Conservation (phyloP, 1,284 basidiomycete species). For the Farysia itapuensis region DNA sequence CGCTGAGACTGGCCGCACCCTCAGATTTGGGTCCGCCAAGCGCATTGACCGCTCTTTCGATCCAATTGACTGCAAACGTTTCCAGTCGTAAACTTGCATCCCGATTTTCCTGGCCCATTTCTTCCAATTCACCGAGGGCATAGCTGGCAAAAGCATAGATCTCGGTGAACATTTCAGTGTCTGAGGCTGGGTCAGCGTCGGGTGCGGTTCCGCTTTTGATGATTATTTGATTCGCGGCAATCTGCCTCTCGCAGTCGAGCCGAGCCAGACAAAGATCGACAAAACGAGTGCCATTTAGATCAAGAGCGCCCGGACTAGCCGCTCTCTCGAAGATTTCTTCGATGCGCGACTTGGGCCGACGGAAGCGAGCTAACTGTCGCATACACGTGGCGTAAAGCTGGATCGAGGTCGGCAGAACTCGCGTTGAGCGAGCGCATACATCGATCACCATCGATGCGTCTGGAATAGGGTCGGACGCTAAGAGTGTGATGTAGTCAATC, state of each 20-base stretch:
- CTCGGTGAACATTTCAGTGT: constrained; percentile 50
- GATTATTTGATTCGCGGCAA: constrained; percentile 25
- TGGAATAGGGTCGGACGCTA: constrained; percentile 6
- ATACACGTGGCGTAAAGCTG: constrained; percentile 40
- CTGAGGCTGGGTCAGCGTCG: constrained; percentile 25
- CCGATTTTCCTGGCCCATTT: constrained; percentile 7
- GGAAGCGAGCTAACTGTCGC: constrained; percentile 32
- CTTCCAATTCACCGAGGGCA: constrained; percentile 19
- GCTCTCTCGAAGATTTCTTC: constrained; percentile 36
- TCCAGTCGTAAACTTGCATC: constrained; percentile 31
- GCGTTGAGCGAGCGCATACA: constrained; percentile 26
- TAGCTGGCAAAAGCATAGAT: constrained; percentile 46
- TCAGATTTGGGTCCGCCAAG: constrained; percentile 34
- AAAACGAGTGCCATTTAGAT: constrained; percentile 15
- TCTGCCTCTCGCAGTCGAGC: constrained; percentile 52
- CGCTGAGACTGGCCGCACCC: constrained; percentile 30
- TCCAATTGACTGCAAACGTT: constrained; percentile 45
- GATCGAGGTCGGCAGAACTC: constrained; percentile 34
- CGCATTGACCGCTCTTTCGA: constrained; percentile 30
- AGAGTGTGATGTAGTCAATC: constrained; percentile 42
- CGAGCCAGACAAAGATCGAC: constrained; percentile 45
- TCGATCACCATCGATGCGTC: constrained; percentile 32
- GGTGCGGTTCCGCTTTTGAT: constrained; percentile 7
- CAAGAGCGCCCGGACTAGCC: constrained; percentile 18
- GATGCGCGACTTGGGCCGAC: constrained; percentile 34